These are phyloP conservation scores for Warburgia ugandensis DNA, from an alignment of 164 flowering plant species.

Conservation along the genomic window DNA sequence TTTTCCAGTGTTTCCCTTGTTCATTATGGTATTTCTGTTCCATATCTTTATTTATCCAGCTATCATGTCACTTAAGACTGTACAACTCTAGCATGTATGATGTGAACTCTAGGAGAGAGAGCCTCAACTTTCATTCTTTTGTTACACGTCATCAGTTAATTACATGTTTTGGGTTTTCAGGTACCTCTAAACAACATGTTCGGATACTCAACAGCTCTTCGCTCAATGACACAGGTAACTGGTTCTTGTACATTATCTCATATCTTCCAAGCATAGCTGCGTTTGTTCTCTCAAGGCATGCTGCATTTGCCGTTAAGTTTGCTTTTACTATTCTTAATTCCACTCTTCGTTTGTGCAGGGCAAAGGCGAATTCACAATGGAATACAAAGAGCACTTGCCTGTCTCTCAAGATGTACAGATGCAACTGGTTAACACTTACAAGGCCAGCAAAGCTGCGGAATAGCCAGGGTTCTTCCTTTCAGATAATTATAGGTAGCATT, in stretches of 20 bases:
- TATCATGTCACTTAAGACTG: no score
- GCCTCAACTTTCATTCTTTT: not conserved
- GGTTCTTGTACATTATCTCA: not conserved
- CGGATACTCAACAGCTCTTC: slow-evolving; percentile 93
- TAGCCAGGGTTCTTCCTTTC: no score
- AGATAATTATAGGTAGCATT: no score
- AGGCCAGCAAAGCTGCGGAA: slow-evolving; percentile 21
- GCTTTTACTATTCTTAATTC: no score
- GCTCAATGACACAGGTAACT: slow-evolving; percentile 97
- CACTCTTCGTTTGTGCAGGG: no score
- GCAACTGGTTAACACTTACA: slow-evolving; percentile 70
- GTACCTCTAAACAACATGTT: slow-evolving; percentile 98
- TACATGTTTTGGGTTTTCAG: slow-evolving; percentile 31
- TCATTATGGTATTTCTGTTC: no score
- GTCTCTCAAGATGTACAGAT: slow-evolving; percentile 81
- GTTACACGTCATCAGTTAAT: not conserved
- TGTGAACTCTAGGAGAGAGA: no score
- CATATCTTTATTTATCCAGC: no score
- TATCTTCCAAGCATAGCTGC: not conserved
- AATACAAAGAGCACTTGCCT: slow-evolving; percentile 79
- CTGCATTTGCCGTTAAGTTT: no score
- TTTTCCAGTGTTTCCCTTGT: no score
- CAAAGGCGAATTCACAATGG: slow-evolving; percentile 99
- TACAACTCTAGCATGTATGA: no score
- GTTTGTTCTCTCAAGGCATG: not conserved